Evolutionary conservation across 257 asterid species (phyloP), one percentile per base, ranked within the genome.

Genomic region (Capsicum chinense): DNA sequence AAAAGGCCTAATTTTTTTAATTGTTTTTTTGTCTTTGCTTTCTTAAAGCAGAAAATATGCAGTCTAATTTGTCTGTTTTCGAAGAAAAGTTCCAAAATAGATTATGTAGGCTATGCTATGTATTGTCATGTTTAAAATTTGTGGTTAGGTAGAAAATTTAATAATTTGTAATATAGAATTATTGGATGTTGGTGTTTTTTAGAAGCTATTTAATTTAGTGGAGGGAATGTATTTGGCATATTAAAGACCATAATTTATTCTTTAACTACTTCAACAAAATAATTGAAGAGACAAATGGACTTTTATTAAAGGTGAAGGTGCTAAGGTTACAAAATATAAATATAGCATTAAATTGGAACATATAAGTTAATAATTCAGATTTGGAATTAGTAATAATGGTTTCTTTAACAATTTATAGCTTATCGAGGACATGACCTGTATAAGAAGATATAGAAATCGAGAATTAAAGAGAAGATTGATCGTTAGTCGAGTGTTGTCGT

Each of bases 31-130:
- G 81, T 52, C 81, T 52, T 14, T 52, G 26, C 64, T 76, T 76
- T 76, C 81, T 76, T 13, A 76, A 54, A 21, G 81, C 62, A 76
- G 81, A 76, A 21, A 76, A 52, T 54, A 14, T 52, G 81, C 62
- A 3, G 50, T 76, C 26, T 2, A 52, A 52, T 26, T 76, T 76
- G 81, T 76, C 81, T 14, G 5, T 54, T 13, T 76, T 76, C 7
- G 64, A 76, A 37, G 64, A 76, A 76, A 76, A 50, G 11, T 76
- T 76, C 26, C 64, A 76, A 76, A 76, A 26, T 7, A 26, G 26
- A 37, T 26, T 54, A 52, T 17, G 50, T 76, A 26, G 26, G 63
- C 26, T 52, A 76, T 14, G 48, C 81, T 54, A 52, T 76, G 44
- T 7, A 50, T 76, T 74, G 42, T 21, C 81, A 76, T 76, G 47